Base-by-base conservation (phyloP, 345 rosid species). In the Brassica rapa region DNA sequence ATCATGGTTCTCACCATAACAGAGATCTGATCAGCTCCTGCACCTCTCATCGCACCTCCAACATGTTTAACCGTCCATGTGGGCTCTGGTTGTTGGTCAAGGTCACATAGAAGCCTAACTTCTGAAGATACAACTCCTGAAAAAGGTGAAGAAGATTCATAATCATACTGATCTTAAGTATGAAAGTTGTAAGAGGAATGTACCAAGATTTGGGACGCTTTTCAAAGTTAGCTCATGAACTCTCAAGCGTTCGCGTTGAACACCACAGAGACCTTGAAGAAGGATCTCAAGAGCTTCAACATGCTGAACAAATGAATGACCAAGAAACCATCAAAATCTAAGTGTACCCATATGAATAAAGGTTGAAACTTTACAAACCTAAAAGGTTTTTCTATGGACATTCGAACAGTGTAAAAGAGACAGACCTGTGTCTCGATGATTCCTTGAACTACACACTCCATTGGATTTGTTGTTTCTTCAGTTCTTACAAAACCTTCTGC, bases 241-340 rank as follows among this genome's bases (percentile, higher is more conserved):
- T 85, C 93, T 88, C 70, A 95, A 77, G 62, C 87, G 90, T 77
- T 91, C 93, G 51, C 84, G 91, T n/a, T 88, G 93, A 82, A 93
- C 98, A 71, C 99, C 99, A 81, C 98, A 95, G 29, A 93, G 96
- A 81, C 98, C 99, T 75, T 89, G 99, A 80, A 95, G 93, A 72
- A 95, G 98, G 81, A 95, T 95, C 84, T 91, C 96, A 61, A 95
- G 93, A n/a, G 98, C 99, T 87, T 95, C 98, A 37, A 95, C 99
- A 84, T 91, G 95, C 96, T 93, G 86, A 77, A 10, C 4, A 19
- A 19, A 19, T 19, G 21, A 19, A 19, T 32, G 46, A 64, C 29
- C 24, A 29, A 35, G 27, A 19, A 19, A 19, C 19, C 19, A 19
- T 19, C 19, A 19, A 19, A 19, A 27, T 37, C 30, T 29, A 29